Base-by-base conservation (phyloP, 176 grass and related monocot species). In the Oryza longistaminata region DNA sequence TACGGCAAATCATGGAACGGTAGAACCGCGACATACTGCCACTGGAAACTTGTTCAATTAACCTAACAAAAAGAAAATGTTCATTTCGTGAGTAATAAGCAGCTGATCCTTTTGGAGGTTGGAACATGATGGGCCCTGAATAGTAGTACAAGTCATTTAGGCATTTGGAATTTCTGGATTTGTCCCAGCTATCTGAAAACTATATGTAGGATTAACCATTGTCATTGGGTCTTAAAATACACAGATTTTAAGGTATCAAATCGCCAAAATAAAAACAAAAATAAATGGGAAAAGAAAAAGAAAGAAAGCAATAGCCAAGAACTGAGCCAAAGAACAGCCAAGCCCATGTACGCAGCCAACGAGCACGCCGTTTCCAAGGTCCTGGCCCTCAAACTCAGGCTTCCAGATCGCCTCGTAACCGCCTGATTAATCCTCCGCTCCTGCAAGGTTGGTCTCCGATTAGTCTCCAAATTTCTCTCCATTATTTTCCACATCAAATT, bases 371-470 rank as follows among this genome's bases (percentile, higher is more conserved):
- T 68, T 82, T 85, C 82, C 81, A 87, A 66, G 85, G 74, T 55
- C 27, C 24, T 8, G 70, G 7, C 62, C 69, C 31, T 68, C 68
- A 4, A 76, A 84, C 71, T 73, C 88, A 3, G 50, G 17, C 46
- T 19, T 61, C 76, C 76, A 16, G 39, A 85, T 90, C 73, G 83
- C 66, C 43, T 81, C 45, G 88, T 90, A 90, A 82, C 83, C 87
- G 80, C 83, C 53, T 68, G 80, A 86, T 78, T 68, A 64, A 72
- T 92, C 81, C 43, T 50, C 24, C 65, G 25, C 71, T 87, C 79
- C 81, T 86, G 80, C 46, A 21, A 82, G 91, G 88, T 93, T 80
- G 79, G 81, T 93, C 81, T 72, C 77, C 71, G 73, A 82, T 74
- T 76, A 81, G 76, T 87, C 87, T 74, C 78, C 42, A 81, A 17